These are phyloP conservation scores for Simplicillium aogashimaense DNA, from an alignment of 2,329 filamentous ascomycete genomes.

Conservation along the genomic window DNA sequence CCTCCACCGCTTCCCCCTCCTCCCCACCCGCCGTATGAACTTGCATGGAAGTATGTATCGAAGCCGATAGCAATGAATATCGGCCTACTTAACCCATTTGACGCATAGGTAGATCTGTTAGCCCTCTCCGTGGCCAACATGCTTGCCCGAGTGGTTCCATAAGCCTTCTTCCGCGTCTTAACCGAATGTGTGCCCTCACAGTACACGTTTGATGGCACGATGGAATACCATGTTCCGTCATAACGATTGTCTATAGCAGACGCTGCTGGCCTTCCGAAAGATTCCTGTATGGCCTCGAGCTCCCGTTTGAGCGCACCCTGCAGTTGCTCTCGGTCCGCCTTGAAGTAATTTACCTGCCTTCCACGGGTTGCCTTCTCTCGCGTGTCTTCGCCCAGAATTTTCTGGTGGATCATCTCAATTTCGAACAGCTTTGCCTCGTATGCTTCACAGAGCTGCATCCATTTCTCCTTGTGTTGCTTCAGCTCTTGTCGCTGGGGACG, in stretches of 20 bases:
- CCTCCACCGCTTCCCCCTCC: not conserved
- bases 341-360: no score
- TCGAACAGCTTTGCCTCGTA: no score
- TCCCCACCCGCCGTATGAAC: not conserved
- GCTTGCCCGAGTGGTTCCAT: not conserved
- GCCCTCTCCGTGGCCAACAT: not conserved
- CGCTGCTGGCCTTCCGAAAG: no score
- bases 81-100: not conserved
- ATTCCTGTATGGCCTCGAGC: no score
- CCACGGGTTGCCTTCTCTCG: no score
- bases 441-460: not conserved
- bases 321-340: no score
- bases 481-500: no score
- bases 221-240: constrained; percentile 1
- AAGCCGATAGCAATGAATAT: not conserved
- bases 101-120: not conserved
- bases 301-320: no score
- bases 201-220: constrained; percentile 1
- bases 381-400: no score
- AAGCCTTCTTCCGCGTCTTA: not conserved
- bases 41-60: not conserved
- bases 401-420: no score
- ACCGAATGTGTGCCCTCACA: not conserved
- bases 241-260: not conserved
- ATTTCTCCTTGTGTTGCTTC: not conserved